Conservation (phyloP, 1,284 basidiomycete species). For the Anthracocystis setariae region DNA sequence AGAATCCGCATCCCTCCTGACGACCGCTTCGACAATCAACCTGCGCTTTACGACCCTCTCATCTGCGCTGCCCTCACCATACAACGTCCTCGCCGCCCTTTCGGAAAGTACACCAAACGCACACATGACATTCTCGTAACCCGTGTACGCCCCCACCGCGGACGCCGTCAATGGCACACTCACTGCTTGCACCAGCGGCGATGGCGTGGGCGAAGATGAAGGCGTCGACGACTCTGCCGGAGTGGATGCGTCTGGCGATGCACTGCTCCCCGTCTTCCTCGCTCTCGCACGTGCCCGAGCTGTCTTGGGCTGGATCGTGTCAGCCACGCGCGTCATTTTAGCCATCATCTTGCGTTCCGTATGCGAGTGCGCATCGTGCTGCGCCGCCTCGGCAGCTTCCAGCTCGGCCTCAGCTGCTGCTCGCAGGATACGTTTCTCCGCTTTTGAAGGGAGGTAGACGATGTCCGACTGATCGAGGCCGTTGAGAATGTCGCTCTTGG, state of each 20-base stretch:
- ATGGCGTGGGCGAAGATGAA: constrained; percentile 19
- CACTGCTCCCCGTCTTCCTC: constrained; percentile 2
- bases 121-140: constrained; percentile 41
- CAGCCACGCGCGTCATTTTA: constrained; percentile 47
- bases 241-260: neutral
- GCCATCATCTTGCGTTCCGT: constrained; percentile 36
- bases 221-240: constrained; percentile 1
- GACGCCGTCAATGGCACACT: neutral
- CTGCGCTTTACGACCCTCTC: constrained; percentile 5
- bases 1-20: constrained; percentile 13
- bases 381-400: constrained; percentile 10
- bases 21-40: constrained; percentile 44
- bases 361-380: constrained; percentile 17
- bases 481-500: constrained; percentile 22
- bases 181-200: constrained; percentile 7
- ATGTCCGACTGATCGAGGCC: constrained; percentile 29
- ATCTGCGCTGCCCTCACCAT: neutral
- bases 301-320: constrained; percentile 40
- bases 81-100: constrained; percentile 22
- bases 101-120: constrained; percentile 40
- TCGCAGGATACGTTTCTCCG: constrained; percentile 41
- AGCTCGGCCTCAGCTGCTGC: constrained; percentile 27
- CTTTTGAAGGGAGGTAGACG: constrained; percentile 34
- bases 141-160: constrained; percentile 11
- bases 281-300: constrained; percentile 35